phyloP scores from a whole-genome alignment of 2,329 filamentous ascomycete genomes.

The Albifimbria verrucaria region DNA sequence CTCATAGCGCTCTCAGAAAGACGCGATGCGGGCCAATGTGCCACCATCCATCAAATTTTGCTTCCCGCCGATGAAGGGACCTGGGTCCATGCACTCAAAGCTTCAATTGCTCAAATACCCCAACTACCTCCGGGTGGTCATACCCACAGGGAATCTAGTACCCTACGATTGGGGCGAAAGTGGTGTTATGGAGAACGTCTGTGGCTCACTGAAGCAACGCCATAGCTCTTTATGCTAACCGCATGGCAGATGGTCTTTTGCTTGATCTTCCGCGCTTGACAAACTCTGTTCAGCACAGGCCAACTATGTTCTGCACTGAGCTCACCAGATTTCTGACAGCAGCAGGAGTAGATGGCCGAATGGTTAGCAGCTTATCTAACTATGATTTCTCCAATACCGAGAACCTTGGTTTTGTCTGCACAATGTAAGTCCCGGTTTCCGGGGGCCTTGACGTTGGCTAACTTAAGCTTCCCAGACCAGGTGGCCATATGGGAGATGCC shows the following conservation, averaged over 20 bases:
- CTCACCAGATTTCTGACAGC: conserved; percentile 68
- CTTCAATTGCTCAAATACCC: conserved; percentile 83
- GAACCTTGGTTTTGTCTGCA: conserved; percentile 77
- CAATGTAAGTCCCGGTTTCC: conserved; percentile 59
- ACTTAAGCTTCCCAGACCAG: conserved; percentile 26
- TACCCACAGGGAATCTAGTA: conserved; percentile 85
- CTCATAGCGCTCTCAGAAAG: conserved; percentile 30
- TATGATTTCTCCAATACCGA: conserved; percentile 80
- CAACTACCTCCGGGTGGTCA: conserved; percentile 69
- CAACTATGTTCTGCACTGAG: conserved; percentile 61
- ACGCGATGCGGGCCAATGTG: conserved; percentile 44
- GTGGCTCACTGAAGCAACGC: conserved; percentile 18
- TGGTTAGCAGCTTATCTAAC: conserved; percentile 65
- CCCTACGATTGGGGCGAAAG: conserved; percentile 87
- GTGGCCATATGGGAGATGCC: conserved; percentile 27
- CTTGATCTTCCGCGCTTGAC: conserved; percentile 76
- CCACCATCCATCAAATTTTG: conserved; percentile 63
- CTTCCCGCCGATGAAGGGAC: conserved; percentile 76
- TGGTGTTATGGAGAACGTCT: conserved; percentile 79
- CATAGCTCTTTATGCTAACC: conserved; percentile 16
- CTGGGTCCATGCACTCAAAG: conserved; percentile 88
- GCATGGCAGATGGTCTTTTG: conserved; percentile 70
- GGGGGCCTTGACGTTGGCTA: too few relatives aligned
- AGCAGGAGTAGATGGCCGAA: conserved; percentile 59
- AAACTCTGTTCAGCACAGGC: conserved; percentile 24